A percentile compares a stretch with the other conserved stretches of the same genome.
These are phyloP conservation scores for Fusarium metavorans DNA, from an alignment of 2,329 filamentous ascomycete species.

Conservation along the genomic window DNA sequence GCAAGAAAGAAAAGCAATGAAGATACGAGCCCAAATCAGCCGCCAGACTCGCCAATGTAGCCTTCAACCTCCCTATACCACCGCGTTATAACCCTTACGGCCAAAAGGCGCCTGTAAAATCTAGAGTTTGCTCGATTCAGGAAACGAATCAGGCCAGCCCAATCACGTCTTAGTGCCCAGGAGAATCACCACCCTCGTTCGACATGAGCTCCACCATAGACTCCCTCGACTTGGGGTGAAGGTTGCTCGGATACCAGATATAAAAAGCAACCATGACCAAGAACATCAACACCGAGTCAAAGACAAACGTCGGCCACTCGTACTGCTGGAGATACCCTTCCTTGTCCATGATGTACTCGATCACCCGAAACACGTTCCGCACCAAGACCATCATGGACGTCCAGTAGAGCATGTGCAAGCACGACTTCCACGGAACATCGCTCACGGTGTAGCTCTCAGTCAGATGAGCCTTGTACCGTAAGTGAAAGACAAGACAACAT, in stretches of 20 bases:
- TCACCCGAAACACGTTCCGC: conserved; percentile 20
- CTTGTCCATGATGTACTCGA: conserved; percentile 26
- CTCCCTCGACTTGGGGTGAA: not conserved
- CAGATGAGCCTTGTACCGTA: not conserved
- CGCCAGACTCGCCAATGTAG: not conserved
- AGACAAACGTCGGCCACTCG: conserved; percentile 29
- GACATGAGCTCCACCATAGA: conserved; percentile 7
- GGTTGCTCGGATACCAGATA: conserved; percentile 15
- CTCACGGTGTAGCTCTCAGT: fast-evolving
- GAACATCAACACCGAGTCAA: conserved; percentile 26
- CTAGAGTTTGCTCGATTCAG: not conserved
- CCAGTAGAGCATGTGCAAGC: conserved; percentile 22
- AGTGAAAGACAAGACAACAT: conserved; percentile 16
- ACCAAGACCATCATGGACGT: conserved; percentile 12
- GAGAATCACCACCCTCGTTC: not conserved
- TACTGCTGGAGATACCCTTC: conserved; percentile 26
- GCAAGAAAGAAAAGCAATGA: not conserved
- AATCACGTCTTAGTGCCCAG: not conserved
- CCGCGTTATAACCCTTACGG: not conserved
- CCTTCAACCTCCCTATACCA: not conserved
- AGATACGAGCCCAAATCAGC: not conserved
- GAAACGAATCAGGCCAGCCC: not conserved
- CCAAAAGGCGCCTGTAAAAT: not conserved
- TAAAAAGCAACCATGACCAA: conserved; percentile 25
- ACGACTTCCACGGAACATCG: conserved; percentile 6